Conservation (phyloP, 2,329 filamentous ascomycete genomes). For the Colletotrichum nymphaeae region DNA sequence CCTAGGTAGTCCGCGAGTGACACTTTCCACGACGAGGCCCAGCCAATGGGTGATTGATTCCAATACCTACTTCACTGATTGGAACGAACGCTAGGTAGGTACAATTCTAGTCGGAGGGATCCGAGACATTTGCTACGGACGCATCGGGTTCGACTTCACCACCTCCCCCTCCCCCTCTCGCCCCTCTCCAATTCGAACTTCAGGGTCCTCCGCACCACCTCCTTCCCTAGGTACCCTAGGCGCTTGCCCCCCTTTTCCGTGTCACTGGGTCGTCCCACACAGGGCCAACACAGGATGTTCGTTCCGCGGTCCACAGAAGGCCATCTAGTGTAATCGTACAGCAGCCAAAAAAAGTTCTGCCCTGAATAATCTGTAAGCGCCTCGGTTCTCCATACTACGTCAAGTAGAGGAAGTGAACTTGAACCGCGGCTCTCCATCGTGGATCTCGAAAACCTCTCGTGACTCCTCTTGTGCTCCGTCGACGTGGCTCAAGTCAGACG, state of each 20-base stretch:
- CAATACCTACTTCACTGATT: not conserved
- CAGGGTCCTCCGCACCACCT: not conserved
- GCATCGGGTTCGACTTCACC: slow-evolving; percentile 1
- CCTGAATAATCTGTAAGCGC: not conserved
- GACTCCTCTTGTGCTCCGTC: not conserved
- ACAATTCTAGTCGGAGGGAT: not conserved
- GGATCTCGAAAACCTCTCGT: not conserved
- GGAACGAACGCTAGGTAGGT: not conserved
- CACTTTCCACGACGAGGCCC: not conserved
- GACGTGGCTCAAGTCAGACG: not conserved
- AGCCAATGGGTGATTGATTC: not conserved
- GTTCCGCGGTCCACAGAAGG: not conserved
- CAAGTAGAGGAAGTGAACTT: not conserved
- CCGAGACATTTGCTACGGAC: not conserved
- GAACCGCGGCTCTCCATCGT: not conserved
- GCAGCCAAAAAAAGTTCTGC: not conserved
- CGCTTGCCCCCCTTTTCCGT: not conserved
- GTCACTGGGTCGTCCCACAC: slow-evolving; percentile 10
- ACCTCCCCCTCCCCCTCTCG: not conserved
- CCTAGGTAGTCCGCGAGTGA: not conserved
- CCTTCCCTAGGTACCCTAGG: not conserved
- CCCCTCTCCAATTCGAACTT: not conserved
- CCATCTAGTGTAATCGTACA: too few species aligned
- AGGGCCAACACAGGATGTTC: too few species aligned
- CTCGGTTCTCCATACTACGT: not conserved